Conservation (phyloP, 441 rosid genomes). For the Macaranga tanarius region DNA sequence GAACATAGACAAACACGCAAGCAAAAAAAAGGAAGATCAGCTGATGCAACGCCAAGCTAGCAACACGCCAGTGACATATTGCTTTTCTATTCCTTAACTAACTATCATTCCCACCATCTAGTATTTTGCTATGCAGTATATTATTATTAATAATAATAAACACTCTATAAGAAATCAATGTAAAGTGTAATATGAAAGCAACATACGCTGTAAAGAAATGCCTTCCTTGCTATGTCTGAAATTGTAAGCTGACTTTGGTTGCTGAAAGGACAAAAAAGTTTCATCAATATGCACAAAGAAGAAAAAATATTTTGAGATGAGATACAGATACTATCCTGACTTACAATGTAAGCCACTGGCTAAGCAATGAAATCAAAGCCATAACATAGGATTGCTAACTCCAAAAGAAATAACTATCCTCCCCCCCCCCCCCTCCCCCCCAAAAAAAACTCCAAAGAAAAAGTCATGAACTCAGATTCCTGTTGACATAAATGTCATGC, state of each 20-base stretch:
- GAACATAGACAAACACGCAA: background rate
- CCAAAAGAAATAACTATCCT: background rate
- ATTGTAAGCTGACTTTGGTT: slow-evolving; percentile 86
- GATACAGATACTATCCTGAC: background rate
- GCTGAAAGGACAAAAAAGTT: slow-evolving; percentile 34
- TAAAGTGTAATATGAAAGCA: slow-evolving; percentile 20
- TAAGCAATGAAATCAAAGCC: background rate
- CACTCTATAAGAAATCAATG: background rate
- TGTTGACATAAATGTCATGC: background rate
- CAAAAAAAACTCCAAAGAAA: slow-evolving; percentile 2
- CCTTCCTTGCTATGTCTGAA: slow-evolving; percentile 96
- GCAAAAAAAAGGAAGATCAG: background rate
- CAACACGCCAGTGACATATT: background rate
- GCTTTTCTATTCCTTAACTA: background rate
- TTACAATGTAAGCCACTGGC: background rate
- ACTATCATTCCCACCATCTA: background rate
- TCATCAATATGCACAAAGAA: slow-evolving; percentile 14
- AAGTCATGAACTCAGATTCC: background rate
- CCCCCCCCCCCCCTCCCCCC: background rate
- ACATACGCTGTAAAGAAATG: slow-evolving; percentile 93
- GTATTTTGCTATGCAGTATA: background rate
- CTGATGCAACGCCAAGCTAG: background rate
- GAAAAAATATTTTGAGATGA: background rate
- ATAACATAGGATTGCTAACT: background rate
- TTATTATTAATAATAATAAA: too few species aligned